Evolutionary conservation across 768 basidiomycete genomes (phyloP).

Genomic region (Rhodocollybia butyracea): DNA sequence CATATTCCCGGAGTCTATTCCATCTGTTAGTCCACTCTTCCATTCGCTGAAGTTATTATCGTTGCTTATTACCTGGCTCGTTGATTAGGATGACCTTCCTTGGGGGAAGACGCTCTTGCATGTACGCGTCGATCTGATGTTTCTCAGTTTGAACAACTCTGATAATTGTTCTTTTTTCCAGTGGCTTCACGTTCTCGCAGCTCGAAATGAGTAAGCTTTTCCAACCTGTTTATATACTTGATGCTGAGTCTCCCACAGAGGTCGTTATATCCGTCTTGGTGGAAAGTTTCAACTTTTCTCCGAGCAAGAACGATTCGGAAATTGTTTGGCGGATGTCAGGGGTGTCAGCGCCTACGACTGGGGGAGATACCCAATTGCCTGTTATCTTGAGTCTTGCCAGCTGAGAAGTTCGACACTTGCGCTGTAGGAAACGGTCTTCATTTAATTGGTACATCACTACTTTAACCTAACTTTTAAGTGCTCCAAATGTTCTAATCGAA

Average conservation of each 20-base stretch:
- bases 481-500: no score
- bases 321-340: constrained; percentile 1
- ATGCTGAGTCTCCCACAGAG: not conserved
- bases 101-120: constrained; percentile 39
- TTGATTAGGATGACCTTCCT: constrained; percentile 40
- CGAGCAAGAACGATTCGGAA: not conserved
- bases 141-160: not conserved
- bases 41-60: not conserved
- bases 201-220: constrained; percentile 5
- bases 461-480: no score
- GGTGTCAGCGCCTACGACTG: not conserved
- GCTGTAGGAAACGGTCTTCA: no score
- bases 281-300: constrained; percentile 1
- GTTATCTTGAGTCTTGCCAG: not conserved
- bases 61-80: not conserved
- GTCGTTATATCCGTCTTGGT: constrained; percentile 1
- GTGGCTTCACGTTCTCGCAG: constrained; percentile 7
- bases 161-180: not conserved
- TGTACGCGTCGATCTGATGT: constrained; percentile 17
- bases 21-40: constrained; percentile 26
- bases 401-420: no score
- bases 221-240: not conserved
- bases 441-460: no score
- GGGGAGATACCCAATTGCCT: not conserved
- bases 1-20: constrained; percentile 34